Evolutionary conservation across 2,329 filamentous ascomycete species (phyloP), one percentile per base, ranked within the genome.

Genomic region (Colletotrichum coccodes): DNA sequence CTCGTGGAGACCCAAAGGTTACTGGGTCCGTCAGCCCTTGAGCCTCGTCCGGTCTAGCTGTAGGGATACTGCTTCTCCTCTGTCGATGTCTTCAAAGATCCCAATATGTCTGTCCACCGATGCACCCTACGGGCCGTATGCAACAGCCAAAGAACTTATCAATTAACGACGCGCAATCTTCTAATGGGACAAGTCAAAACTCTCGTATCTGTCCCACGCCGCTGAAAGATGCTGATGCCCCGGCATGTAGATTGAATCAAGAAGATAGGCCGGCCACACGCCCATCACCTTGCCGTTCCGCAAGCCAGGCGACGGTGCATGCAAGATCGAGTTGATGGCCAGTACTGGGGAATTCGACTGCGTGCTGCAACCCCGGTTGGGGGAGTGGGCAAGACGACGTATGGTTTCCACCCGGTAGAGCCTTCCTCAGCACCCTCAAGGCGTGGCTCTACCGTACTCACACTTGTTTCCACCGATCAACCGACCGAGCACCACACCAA

Each of bases 251-350:
- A 36, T 30, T 56, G 30, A 28, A 42, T 23, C 26, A 30, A 46
- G 23, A 36, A n/a, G 56, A 18, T 12, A 28, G 38, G 14, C 30
- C 18, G 32, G 58, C 34, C 14, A 34, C 14, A 34, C 49, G 32
- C 16, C 12, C 40, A 47, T 52, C 47, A 61, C 38, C 21, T 21
- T 54, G 57, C 46, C 56, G 47, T 53, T 23, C 38, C 34, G 44
- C 16, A 16, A 50, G 53, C 34, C 16, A 34, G 32, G 12, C 38
- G 21, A 60, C 18, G 46, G 54, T 64, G 23, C 36, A 60, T 21
- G 21, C 62, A 47, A 60, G 52, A 65, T 54, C 57, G 63, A 28
- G 57, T 54, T 32, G 32, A 30, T 53, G 60, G 60, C 40, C 50
- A 32, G 36, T n/a, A 61, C 30, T 44, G 34, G 21, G 57, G 54